A percentile compares a stretch with the other conserved stretches of the same genome.
These are phyloP conservation scores for button mushroom (Agaricus bisporus) DNA, from an alignment of 768 basidiomycete species.

Conservation along the genomic window DNA sequence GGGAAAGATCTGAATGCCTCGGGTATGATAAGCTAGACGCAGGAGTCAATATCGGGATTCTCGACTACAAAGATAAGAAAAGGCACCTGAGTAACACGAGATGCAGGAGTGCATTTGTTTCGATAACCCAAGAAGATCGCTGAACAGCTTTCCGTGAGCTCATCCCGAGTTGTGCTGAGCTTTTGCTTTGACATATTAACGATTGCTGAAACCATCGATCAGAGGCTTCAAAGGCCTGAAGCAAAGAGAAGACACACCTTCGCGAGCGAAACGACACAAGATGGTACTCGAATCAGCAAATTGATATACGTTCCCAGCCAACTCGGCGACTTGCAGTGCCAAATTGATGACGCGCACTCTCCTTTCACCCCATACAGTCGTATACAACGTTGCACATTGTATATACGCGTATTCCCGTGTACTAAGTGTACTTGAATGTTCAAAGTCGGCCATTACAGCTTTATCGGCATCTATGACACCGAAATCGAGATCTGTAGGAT, in stretches of 20 bases:
- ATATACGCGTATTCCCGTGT: slow-evolving; percentile 70
- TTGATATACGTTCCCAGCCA: slow-evolving; percentile 90
- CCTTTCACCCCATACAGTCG: slow-evolving; percentile 67
- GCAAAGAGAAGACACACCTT: slow-evolving; percentile 40
- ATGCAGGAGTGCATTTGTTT: slow-evolving; percentile 78
- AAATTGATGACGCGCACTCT: slow-evolving; percentile 84
- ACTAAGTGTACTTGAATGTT: slow-evolving; percentile 64
- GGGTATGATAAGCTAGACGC: slow-evolving; percentile 79
- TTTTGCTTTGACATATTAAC: slow-evolving; percentile 50
- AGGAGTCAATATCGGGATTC: background rate
- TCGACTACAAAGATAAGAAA: too few relatives aligned
- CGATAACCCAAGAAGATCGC: slow-evolving; percentile 82
- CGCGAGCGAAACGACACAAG: slow-evolving; percentile 66
- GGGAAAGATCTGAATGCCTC: slow-evolving; percentile 89
- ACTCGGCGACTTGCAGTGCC: slow-evolving; percentile 69
- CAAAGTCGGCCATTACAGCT: slow-evolving; percentile 67
- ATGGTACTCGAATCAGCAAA: slow-evolving; percentile 88
- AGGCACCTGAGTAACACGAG: slow-evolving; percentile 68
- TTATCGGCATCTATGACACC: slow-evolving; percentile 80
- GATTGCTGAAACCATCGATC: slow-evolving; percentile 47
- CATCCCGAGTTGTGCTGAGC: slow-evolving; percentile 74
- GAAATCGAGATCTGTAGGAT: slow-evolving; percentile 70
- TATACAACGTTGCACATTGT: slow-evolving; percentile 88
- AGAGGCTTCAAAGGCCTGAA: background rate
- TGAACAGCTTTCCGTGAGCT: slow-evolving; percentile 79